These are phyloP conservation scores for Avena sativa DNA, from an alignment of 176 grass and related monocot species.

Conservation along the genomic window DNA sequence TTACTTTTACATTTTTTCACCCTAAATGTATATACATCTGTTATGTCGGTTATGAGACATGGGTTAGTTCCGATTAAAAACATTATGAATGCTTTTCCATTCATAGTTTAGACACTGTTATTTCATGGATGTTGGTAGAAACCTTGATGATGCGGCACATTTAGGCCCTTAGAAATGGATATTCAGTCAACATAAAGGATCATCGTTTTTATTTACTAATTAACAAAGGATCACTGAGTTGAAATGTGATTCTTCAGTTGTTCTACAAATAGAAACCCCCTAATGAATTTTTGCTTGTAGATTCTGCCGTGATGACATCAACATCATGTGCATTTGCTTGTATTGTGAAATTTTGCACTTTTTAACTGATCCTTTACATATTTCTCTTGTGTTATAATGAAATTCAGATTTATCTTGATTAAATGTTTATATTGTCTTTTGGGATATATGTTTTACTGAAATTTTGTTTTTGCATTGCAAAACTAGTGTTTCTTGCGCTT, in stretches of 20 bases:
- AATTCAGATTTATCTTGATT: background rate
- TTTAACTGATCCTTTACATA: background rate
- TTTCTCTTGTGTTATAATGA: background rate
- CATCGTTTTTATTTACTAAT: background rate
- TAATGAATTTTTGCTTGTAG: background rate
- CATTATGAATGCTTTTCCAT: background rate
- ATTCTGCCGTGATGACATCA: background rate
- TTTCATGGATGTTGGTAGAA: background rate
- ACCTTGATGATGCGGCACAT: background rate
- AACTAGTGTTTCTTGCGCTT: background rate
- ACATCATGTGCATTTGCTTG: background rate
- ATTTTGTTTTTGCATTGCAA: background rate
- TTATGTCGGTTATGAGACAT: background rate
- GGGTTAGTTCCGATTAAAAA: background rate
- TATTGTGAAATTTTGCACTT: background rate
- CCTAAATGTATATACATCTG: background rate
- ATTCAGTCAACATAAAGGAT: background rate
- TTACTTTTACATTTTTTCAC: background rate
- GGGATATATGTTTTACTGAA: too few relatives aligned
- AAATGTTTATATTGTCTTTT: background rate
- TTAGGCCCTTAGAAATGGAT: background rate
- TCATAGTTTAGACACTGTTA: background rate
- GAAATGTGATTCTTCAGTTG: background rate
- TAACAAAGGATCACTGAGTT: background rate
- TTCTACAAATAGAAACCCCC: background rate